Conservation (phyloP, 495 filamentous ascomycete genomes). For the Cairneyella variabilis region DNA sequence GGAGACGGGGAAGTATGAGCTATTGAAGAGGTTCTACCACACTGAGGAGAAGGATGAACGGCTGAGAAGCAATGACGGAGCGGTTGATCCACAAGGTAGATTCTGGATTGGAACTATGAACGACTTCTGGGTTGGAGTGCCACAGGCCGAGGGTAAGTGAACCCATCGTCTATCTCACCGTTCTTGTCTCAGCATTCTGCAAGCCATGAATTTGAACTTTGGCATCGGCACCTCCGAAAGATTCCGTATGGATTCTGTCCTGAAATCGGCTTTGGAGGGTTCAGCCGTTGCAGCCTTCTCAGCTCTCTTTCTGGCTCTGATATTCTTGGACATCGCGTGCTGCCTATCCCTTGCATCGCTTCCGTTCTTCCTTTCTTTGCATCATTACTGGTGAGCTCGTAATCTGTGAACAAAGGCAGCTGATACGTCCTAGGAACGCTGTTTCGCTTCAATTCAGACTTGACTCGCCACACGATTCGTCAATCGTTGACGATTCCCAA, state of each 20-base stretch:
- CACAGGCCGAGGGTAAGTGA: slow-evolving; percentile 49
- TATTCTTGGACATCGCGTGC: neutral
- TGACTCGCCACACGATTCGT: slow-evolving; percentile 18
- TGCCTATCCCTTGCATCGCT: too few species aligned
- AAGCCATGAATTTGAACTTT: neutral
- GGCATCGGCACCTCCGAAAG: neutral
- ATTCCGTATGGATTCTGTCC: too few species aligned
- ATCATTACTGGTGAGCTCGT: neutral
- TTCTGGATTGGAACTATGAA: slow-evolving; percentile 93
- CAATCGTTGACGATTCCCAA: slow-evolving; percentile 75
- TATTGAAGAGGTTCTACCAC: slow-evolving; percentile 56
- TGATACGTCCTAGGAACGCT: slow-evolving; percentile 17
- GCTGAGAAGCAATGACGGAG: slow-evolving; percentile 74
- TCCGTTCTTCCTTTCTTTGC: too few species aligned
- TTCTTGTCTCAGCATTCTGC: neutral
- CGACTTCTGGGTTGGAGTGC: slow-evolving; percentile 54
- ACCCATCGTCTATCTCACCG: neutral
- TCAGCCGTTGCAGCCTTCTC: neutral
- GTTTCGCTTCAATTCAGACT: slow-evolving; percentile 25
- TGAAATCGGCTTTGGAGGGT: too few species aligned
- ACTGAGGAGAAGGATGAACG: slow-evolving; percentile 42
- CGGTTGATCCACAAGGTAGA: slow-evolving; percentile 72
- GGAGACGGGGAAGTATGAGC: slow-evolving; percentile 56
- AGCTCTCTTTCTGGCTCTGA: neutral
- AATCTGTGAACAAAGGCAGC: neutral